These are phyloP conservation scores for Candida railenensis DNA, from an alignment of 805 yeast species.

Conservation along the genomic window DNA sequence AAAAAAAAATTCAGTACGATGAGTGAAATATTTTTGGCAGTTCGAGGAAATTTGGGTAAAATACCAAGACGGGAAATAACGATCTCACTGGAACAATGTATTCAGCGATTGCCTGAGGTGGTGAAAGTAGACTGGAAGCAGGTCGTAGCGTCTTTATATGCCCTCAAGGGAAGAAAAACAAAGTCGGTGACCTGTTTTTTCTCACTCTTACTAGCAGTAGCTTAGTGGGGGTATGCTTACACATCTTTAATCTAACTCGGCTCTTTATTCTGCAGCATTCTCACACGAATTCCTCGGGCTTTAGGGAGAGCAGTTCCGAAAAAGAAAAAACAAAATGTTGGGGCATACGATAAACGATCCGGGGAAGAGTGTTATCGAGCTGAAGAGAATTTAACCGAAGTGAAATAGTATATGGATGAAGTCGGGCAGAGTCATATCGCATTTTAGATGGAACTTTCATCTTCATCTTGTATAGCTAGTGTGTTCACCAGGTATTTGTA, in stretches of 20 bases:
- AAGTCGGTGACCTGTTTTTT: too few species aligned
- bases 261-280: not conserved
- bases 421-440: too few species aligned
- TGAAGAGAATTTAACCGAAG: not conserved
- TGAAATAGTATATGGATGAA: not conserved
- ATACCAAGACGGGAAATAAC: not conserved
- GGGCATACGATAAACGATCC: not conserved
- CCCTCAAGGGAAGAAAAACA: too few species aligned
- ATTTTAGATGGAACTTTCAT: too few species aligned
- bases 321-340: not conserved
- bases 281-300: not conserved
- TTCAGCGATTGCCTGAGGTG: too few species aligned
- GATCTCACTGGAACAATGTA: too few species aligned
- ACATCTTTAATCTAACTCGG: too few species aligned
- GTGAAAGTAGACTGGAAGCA: too few species aligned
- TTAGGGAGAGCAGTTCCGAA: not conserved
- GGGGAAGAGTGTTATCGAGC: not conserved
- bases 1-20: not conserved
- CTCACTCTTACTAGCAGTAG: too few species aligned
- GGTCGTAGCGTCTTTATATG: not conserved
- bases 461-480: too few species aligned
- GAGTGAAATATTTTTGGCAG: slow-evolving; percentile 1
- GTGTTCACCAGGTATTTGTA: too few species aligned
- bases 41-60: not conserved
- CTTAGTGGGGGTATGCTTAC: not conserved